phyloP scores from a whole-genome alignment of 1,139 yeast species.

The Meyerozyma athensensis region DNA sequence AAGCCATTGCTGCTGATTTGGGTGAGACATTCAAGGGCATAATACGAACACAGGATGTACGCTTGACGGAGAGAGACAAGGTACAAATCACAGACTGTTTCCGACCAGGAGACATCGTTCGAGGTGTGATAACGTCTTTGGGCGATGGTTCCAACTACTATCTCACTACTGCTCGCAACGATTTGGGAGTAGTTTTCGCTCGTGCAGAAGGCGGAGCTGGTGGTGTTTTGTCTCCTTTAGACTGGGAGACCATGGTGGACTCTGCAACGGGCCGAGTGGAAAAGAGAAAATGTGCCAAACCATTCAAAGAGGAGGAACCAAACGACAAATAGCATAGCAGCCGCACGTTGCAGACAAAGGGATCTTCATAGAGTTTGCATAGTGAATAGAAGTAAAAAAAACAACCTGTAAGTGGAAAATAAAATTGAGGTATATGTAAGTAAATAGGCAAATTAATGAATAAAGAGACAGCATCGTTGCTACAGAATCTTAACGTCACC shows the following conservation, averaged over 20 bases:
- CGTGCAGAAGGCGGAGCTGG: constrained; percentile 67
- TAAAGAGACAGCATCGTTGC: too few relatives aligned
- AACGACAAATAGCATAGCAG: too few relatives aligned
- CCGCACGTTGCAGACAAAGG: too few relatives aligned
- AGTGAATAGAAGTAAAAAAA: too few relatives aligned
- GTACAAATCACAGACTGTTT: constrained; percentile 76
- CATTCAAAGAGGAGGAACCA: constrained; percentile 37
- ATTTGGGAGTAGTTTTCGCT: constrained; percentile 91
- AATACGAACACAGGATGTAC: constrained; percentile 80
- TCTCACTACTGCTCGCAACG: constrained; percentile 83
- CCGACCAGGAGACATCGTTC: constrained; percentile 87
- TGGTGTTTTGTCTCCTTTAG: constrained; percentile 79
- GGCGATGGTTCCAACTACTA: constrained; percentile 95
- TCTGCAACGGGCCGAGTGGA: constrained; percentile 71
- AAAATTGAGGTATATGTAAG: too few relatives aligned
- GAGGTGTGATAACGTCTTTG: constrained; percentile 75
- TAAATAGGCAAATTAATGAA: too few relatives aligned
- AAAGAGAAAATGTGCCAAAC: constrained; percentile 88
- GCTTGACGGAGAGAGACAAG: constrained; percentile 87
- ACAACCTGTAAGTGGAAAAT: too few relatives aligned
- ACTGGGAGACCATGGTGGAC: constrained; percentile 94
- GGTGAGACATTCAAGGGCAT: constrained; percentile 93
- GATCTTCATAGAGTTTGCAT: too few relatives aligned
- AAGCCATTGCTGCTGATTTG: constrained; percentile 53
- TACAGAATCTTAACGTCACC: too few relatives aligned